Base-by-base conservation (phyloP, 495 filamentous ascomycete genomes). In the Cercophora sp. region DNA sequence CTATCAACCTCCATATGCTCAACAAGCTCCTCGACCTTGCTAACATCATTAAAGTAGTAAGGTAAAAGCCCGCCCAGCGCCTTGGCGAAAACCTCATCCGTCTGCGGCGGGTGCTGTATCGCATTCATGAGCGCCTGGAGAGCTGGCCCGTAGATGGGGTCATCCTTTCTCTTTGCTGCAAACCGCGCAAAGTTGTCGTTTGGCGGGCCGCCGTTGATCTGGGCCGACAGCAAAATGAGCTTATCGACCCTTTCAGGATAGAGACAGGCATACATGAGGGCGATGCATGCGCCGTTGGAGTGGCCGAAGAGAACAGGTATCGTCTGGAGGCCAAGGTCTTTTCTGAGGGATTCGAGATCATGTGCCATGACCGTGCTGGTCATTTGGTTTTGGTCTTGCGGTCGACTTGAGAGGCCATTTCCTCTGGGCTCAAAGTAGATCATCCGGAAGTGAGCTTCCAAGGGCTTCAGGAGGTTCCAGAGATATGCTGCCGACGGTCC, bases 351-450 rank as follows among this genome's bases (percentile, higher is more conserved):
- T 22, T 47, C 44, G 11, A 47, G 25, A 11, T 47, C 44, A 27
- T 34, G 44, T 18, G 44, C 44, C 44, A 47, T 47, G 44, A 18
- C 18, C n/a, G 8, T n/a, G 26, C 44, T 47, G 44, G 24, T 20
- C 27, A 47, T 47, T 18, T 32, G 13, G 25, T 13, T 8, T 13
- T 42, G 26, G 11, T 35, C 16, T 13, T 15, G 0, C 3, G 44
- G 44, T 9, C 26, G 16, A 0, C 25, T 34, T 13, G 44, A 47
- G 25, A 47, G 44, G 44, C 44, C 44, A 27, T 31, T 47, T 16
- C 25, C 44, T 9, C 26, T 25, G 15, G 44, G 44, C 8, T 47
- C 44, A 18, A 35, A 47, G 44, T 47, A 47, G 15, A 47, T 8
- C 4, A 47, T 19, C 8, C 26, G 31, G 44, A 35, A 35, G 26